Evolutionary conservation across 495 filamentous ascomycete species (phyloP).

Genomic region (Neurospora tetraspora): DNA sequence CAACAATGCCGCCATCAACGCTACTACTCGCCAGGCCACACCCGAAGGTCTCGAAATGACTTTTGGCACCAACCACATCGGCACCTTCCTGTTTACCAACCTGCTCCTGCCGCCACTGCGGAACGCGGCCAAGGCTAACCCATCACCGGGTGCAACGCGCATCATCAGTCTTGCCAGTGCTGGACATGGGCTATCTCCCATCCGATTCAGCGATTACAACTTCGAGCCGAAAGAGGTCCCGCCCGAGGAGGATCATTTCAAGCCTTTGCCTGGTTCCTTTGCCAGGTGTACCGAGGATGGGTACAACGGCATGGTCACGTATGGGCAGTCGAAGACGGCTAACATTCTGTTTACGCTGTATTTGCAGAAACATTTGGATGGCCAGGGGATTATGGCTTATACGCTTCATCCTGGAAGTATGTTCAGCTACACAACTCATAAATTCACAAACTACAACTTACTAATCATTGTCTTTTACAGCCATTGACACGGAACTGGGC

Average conservation of each 20-base stretch:
- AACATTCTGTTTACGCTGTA: constrained; percentile 49
- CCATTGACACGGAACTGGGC: constrained; percentile 30
- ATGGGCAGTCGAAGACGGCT: constrained; percentile 50
- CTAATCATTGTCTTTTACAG: not conserved
- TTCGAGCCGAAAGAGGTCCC: constrained; percentile 35
- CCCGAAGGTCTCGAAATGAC: constrained; percentile 47
- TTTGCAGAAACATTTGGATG: constrained; percentile 29
- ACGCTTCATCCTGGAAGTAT: constrained; percentile 41
- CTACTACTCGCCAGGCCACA: constrained; percentile 22
- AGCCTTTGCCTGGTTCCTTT: constrained; percentile 22
- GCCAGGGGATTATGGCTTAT: constrained; percentile 27
- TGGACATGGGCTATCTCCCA: constrained; percentile 40
- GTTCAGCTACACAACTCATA: not conserved
- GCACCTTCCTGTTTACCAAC: constrained; percentile 49
- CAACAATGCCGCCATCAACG: constrained; percentile 44
- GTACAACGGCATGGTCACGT: constrained; percentile 45
- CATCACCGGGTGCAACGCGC: constrained; percentile 25
- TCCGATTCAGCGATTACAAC: constrained; percentile 50
- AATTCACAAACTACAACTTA: not conserved
- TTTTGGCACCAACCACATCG: constrained; percentile 49
- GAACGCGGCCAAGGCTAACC: constrained; percentile 21
- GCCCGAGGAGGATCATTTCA: constrained; percentile 26
- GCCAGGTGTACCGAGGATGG: constrained; percentile 30
- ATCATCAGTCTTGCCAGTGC: constrained; percentile 36
- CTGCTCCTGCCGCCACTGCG: constrained; percentile 40